Evolutionary conservation across 2,329 filamentous ascomycete species (phyloP).

Genomic region (Calonectria fujianensis): DNA sequence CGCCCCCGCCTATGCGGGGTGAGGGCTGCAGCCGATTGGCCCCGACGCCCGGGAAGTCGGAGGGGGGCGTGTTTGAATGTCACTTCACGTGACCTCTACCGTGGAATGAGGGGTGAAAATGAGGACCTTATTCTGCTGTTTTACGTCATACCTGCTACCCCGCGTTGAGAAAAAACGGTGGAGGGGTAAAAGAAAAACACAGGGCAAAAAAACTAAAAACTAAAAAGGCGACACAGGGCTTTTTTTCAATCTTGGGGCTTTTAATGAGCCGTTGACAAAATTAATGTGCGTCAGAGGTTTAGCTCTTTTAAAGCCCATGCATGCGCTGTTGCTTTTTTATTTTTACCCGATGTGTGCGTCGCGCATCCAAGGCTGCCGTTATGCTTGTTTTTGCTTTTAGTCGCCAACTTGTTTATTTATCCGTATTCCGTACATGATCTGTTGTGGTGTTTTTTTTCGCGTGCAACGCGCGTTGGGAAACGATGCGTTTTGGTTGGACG

Average conservation of each 20-base stretch:
- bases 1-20: conserved; percentile 48
- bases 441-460: conserved; percentile 30
- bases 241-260: not conserved
- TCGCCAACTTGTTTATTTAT: conserved; percentile 31
- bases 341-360: not conserved
- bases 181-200: conserved; percentile 37
- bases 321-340: not conserved
- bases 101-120: conserved; percentile 14
- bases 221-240: not conserved
- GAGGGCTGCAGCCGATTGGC: conserved; percentile 48
- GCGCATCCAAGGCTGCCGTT: not conserved
- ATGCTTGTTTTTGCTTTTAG: conserved; percentile 31
- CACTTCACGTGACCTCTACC: conserved; percentile 39
- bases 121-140: conserved; percentile 32
- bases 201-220: not conserved
- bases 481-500: conserved; percentile 36
- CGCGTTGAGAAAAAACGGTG: conserved; percentile 21
- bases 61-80: not conserved
- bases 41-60: not conserved
- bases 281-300: not conserved
- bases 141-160: conserved; percentile 50
- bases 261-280: conserved; percentile 2
- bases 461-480: conserved; percentile 30
- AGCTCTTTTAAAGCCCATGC: not conserved
- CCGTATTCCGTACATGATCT: not conserved